phyloP scores from a whole-genome alignment of 305 asterid species.

The Fraxinus velutina region DNA sequence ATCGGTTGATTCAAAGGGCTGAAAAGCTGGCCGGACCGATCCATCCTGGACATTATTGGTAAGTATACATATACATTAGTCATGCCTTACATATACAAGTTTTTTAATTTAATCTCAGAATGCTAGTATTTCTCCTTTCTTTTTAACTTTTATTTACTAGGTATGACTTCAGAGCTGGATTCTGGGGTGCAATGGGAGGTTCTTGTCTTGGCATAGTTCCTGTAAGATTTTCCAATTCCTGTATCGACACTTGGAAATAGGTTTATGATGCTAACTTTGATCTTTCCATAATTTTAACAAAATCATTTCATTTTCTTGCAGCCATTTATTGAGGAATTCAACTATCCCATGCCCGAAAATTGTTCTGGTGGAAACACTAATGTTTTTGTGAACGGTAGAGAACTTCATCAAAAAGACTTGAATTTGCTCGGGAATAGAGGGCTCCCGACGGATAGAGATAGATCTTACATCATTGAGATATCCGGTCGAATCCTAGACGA shows the following conservation, averaged over 20 bases:
- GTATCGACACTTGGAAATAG: background rate
- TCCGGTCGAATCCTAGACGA: constrained; percentile 83
- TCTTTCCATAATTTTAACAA: constrained; percentile 1
- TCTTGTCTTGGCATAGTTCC: constrained; percentile 88
- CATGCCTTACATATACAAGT: background rate
- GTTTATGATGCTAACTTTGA: background rate
- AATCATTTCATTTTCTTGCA: constrained; percentile 33
- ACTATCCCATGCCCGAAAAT: constrained; percentile 65
- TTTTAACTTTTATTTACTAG: constrained; percentile 34
- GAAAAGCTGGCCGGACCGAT: constrained; percentile 72
- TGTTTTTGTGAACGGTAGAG: constrained; percentile 71
- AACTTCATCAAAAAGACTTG: constrained; percentile 65
- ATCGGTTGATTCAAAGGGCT: constrained; percentile 58
- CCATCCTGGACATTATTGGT: constrained; percentile 87
- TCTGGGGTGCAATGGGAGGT: constrained; percentile 88
- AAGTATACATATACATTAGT: constrained; percentile 14
- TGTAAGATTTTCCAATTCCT: constrained; percentile 42
- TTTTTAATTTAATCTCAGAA: background rate
- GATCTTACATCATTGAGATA: constrained; percentile 75
- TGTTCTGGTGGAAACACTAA: constrained; percentile 74
- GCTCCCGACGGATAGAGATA: constrained; percentile 52
- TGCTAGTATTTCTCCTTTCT: constrained; percentile 13
- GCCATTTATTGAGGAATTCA: constrained; percentile 82
- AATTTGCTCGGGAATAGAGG: constrained; percentile 66
- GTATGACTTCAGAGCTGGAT: constrained; percentile 95